These are phyloP conservation scores for Xylaria sp. DNA, from an alignment of 2,329 filamentous ascomycete species.

Conservation along the genomic window DNA sequence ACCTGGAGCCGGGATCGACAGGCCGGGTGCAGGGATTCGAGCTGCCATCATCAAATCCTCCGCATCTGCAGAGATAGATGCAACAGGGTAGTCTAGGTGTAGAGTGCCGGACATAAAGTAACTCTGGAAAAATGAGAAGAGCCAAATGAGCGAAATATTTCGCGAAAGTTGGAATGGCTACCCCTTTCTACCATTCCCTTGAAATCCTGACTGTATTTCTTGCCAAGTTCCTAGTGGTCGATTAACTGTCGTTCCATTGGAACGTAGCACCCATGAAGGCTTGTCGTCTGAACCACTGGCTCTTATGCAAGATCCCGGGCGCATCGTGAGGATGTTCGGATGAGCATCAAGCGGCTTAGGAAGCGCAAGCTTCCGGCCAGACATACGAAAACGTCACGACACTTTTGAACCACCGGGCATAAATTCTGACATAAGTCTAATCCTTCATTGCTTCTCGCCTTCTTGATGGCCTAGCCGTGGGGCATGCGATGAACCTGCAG, in stretches of 20 bases:
- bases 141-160: constrained; percentile 33
- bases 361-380: constrained; percentile 41
- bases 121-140: constrained; percentile 42
- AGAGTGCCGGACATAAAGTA: constrained; percentile 39
- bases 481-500: constrained; percentile 16
- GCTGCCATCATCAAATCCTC: constrained; percentile 40
- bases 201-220: constrained; percentile 35
- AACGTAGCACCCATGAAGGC: constrained; percentile 35
- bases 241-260: constrained; percentile 43
- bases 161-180: constrained; percentile 27
- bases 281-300: constrained; percentile 36
- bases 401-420: constrained; percentile 37
- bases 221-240: constrained; percentile 43
- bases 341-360: constrained; percentile 39
- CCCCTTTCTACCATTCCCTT: constrained; percentile 35
- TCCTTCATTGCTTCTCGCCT: constrained; percentile 39
- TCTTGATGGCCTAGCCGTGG: constrained; percentile 33
- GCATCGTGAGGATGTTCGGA: constrained; percentile 39
- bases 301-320: constrained; percentile 39
- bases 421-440: constrained; percentile 32
- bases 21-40: constrained; percentile 45
- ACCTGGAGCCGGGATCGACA: constrained; percentile 47
- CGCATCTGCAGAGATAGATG: constrained; percentile 31
- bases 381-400: constrained; percentile 37
- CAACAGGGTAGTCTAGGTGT: constrained; percentile 20